phyloP scores from a whole-genome alignment of 2,329 filamentous ascomycete genomes.

The Cryoendolithus antarcticus region DNA sequence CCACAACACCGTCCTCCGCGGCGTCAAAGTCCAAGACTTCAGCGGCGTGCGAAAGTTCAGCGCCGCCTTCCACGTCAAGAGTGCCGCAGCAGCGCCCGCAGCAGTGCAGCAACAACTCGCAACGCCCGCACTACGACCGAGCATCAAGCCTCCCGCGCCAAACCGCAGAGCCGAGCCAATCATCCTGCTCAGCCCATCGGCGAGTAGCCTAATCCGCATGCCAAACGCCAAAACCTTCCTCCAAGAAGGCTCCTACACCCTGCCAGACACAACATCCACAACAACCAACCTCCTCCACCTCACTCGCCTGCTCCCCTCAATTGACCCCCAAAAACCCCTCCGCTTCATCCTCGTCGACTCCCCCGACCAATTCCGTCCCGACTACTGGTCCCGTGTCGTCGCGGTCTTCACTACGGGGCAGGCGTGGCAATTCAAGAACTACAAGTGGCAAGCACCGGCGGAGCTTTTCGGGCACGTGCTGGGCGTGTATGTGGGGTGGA shows the following conservation, averaged over 20 bases:
- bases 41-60: slow-evolving; percentile 74
- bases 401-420: slow-evolving; percentile 97
- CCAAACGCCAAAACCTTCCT: slow-evolving; percentile 94
- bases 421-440: slow-evolving; percentile 96
- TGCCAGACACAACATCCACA: slow-evolving; percentile 52
- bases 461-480: slow-evolving; percentile 84
- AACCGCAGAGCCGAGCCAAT: slow-evolving; percentile 61
- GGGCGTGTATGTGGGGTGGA: slow-evolving; percentile 85
- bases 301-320: slow-evolving; percentile 57
- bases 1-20: slow-evolving; percentile 74
- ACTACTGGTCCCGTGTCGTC: slow-evolving; percentile 92
- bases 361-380: slow-evolving; percentile 88
- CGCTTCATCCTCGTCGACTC: slow-evolving; percentile 94
- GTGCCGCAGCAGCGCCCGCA: slow-evolving; percentile 47
- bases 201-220: slow-evolving; percentile 86
- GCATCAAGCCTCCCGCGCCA: slow-evolving; percentile 21
- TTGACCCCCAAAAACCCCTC: slow-evolving; percentile 60
- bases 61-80: slow-evolving; percentile 19
- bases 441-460: slow-evolving; percentile 83
- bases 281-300: slow-evolving; percentile 71
- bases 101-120: slow-evolving; percentile 33
- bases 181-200: slow-evolving; percentile 91
- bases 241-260: slow-evolving; percentile 67
- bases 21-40: slow-evolving; percentile 85
- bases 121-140: slow-evolving; percentile 21